A percentile compares a stretch with the other conserved stretches of the same genome.
Conservation (phyloP, 1,139 yeast species). For the Citeromyces hawaiiensis region DNA sequence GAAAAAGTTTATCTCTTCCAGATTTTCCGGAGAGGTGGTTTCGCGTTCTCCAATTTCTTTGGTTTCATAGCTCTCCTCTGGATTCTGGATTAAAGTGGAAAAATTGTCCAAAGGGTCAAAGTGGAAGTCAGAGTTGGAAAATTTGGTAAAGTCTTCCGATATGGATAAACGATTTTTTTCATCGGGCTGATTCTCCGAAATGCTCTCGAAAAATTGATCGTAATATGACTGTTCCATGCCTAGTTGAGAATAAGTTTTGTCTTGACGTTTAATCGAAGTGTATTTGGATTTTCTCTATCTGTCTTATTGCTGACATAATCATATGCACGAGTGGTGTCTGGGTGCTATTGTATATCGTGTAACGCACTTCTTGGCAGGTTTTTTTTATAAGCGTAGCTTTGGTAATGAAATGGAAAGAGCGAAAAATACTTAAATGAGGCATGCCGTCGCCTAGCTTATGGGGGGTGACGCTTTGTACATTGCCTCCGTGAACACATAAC, state of each 20-base stretch:
- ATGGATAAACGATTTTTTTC: background rate
- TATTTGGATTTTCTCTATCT: background rate
- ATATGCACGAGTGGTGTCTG: background rate
- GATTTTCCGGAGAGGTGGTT: background rate
- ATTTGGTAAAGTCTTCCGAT: background rate
- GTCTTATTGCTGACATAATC: background rate
- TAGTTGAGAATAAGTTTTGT: too few relatives aligned
- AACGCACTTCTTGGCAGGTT: too few relatives aligned
- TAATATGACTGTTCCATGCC: background rate
- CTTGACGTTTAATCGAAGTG: background rate
- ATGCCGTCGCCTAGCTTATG: too few relatives aligned
- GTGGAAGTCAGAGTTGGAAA: background rate
- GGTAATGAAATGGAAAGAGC: too few relatives aligned
- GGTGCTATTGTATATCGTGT: background rate
- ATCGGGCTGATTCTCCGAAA: background rate
- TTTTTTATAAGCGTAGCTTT: too few relatives aligned
- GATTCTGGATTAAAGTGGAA: background rate
- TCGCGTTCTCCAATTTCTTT: background rate
- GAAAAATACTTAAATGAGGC: too few relatives aligned
- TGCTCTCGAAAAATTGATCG: background rate
- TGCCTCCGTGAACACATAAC: too few relatives aligned
- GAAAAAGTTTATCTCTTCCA: background rate
- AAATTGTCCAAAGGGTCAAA: background rate
- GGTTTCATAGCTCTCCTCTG: background rate
- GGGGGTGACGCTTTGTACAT: too few relatives aligned